These are phyloP conservation scores for Piper longum DNA, from an alignment of 164 flowering plant genomes.

Conservation along the genomic window DNA sequence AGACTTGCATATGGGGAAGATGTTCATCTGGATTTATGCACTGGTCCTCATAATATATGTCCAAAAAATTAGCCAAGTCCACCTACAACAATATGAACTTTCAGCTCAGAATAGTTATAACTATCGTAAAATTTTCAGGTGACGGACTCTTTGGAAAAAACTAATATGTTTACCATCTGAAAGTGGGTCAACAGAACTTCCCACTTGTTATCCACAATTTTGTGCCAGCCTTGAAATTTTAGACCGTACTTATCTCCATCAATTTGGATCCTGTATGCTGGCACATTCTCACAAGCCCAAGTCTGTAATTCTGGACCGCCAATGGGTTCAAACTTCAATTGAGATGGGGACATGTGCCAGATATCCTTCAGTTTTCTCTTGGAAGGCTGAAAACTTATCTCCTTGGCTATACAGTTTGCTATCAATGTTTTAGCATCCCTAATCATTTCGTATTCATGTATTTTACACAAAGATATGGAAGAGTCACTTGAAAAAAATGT, in stretches of 20 bases:
- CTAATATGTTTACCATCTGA: conserved; percentile 59
- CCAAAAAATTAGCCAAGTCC: conserved; percentile 55
- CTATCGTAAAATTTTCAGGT: too few relatives aligned
- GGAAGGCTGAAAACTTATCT: conserved; percentile 12
- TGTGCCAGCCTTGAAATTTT: conserved; percentile 63
- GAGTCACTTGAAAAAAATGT: conserved; percentile 46
- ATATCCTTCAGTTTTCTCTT: conserved; percentile 15
- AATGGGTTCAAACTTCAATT: conserved; percentile 46
- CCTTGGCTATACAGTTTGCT: conserved; percentile 24
- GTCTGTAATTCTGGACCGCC: conserved; percentile 64
- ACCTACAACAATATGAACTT: conserved; percentile 42
- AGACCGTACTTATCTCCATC: conserved; percentile 28
- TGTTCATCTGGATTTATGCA: conserved; percentile 56
- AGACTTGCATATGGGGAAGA: conserved; percentile 22
- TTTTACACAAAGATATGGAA: conserved; percentile 33
- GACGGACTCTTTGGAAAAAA: too few relatives aligned
- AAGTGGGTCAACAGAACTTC: conserved; percentile 85
- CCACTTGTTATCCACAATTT: conserved; percentile 44
- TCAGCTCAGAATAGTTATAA: not conserved
- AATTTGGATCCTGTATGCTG: conserved; percentile 58
- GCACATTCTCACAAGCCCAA: conserved; percentile 63
- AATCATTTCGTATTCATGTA: conserved; percentile 49
- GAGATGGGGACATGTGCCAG: conserved; percentile 40
- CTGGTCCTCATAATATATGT: conserved; percentile 75
- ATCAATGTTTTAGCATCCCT: conserved; percentile 43